phyloP scores from a whole-genome alignment of 768 basidiomycete species.

The Scleroderma citrinum region DNA sequence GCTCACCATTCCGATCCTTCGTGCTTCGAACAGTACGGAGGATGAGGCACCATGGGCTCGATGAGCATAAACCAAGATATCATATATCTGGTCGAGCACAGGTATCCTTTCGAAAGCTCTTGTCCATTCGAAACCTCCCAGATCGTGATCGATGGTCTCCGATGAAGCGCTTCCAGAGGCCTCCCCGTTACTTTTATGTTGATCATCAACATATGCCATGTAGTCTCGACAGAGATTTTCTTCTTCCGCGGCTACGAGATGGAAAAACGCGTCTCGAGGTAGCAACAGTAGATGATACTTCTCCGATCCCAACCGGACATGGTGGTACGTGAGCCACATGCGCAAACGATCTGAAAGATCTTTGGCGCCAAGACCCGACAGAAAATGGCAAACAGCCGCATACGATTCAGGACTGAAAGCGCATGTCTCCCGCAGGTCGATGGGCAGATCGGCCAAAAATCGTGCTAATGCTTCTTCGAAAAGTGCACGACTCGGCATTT shows the following conservation, averaged over 20 bases:
- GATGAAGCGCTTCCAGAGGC: slow-evolving; percentile 5
- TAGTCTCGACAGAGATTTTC: slow-evolving; percentile 46
- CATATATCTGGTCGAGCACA: slow-evolving; percentile 62
- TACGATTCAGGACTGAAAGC: slow-evolving; percentile 52
- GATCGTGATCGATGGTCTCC: slow-evolving; percentile 15
- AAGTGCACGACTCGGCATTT: slow-evolving; percentile 52
- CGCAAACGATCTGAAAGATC: slow-evolving; percentile 37
- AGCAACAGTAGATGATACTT: slow-evolving; percentile 52
- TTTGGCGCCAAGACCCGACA: slow-evolving; percentile 32
- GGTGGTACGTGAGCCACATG: slow-evolving; percentile 55
- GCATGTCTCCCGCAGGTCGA: slow-evolving; percentile 55
- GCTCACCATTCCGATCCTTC: slow-evolving; percentile 57
- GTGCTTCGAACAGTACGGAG: slow-evolving; percentile 50
- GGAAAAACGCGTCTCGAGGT: slow-evolving; percentile 56
- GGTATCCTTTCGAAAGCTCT: slow-evolving; percentile 56
- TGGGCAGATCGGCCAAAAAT: slow-evolving; percentile 47
- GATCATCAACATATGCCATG: slow-evolving; percentile 32
- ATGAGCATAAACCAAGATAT: slow-evolving; percentile 62
- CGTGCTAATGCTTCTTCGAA: slow-evolving; percentile 46
- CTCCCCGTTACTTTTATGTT: background rate
- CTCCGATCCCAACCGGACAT: slow-evolving; percentile 55
- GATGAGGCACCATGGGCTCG: slow-evolving; percentile 49
- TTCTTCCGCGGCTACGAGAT: slow-evolving; percentile 42
- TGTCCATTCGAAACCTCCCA: slow-evolving; percentile 27
- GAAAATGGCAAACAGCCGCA: slow-evolving; percentile 41